These are phyloP conservation scores for Torulaspora quercuum DNA, from an alignment of 805 yeast genomes.

Conservation along the genomic window DNA sequence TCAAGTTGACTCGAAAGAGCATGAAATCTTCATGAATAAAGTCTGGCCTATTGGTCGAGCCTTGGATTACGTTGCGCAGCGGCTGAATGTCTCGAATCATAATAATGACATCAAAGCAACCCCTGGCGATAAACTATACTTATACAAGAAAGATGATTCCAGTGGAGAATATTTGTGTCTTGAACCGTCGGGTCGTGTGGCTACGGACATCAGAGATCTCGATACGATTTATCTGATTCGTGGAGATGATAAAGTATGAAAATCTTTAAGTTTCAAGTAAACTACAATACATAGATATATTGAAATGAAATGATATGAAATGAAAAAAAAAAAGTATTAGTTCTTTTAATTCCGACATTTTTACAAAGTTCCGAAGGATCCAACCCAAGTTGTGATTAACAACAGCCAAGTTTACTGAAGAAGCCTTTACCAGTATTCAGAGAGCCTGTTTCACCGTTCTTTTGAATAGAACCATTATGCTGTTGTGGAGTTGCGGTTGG, in stretches of 20 bases:
- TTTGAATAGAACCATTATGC: constrained; percentile 10
- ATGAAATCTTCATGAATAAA: constrained; percentile 28
- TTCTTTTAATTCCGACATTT: constrained; percentile 1
- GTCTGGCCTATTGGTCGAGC: constrained; percentile 36
- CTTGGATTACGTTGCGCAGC: constrained; percentile 31
- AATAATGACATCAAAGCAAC: constrained; percentile 19
- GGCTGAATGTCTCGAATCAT: constrained; percentile 24
- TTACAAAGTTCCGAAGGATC: constrained; percentile 2
- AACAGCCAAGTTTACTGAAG: constrained; percentile 37
- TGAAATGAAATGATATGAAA: not conserved
- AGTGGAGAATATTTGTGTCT: constrained; percentile 8
- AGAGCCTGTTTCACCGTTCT: constrained; percentile 20
- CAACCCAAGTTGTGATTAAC: constrained; percentile 16
- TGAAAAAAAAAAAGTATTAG: no score
- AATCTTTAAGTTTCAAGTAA: no score
- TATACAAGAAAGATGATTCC: constrained; percentile 22
- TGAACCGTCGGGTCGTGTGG: constrained; percentile 24
- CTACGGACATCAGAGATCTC: constrained; percentile 18
- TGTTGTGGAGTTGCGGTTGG: constrained; percentile 20
- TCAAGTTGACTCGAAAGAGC: constrained; percentile 13
- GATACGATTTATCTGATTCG: constrained; percentile 32
- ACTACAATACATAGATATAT: not conserved
- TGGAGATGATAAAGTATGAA: constrained; percentile 19
- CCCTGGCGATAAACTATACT: constrained; percentile 25
- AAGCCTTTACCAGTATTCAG: constrained; percentile 32